Evolutionary conservation across 352 stramenopile species (phyloP), one percentile per base, ranked within the genome.

Genomic region (Pilasporangium apinafurcum): DNA sequence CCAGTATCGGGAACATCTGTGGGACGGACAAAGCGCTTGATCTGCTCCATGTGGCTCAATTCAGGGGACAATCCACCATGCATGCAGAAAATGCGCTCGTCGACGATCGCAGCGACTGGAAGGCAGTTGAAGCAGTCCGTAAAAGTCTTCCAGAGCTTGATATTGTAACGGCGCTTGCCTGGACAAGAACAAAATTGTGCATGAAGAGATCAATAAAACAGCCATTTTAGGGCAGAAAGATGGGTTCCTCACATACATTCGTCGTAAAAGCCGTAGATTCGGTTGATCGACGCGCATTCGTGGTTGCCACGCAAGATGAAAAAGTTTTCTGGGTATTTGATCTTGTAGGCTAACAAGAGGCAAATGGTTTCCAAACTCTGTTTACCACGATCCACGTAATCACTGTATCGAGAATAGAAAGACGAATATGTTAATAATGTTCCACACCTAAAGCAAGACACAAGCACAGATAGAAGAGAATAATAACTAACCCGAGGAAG

Each of bases 41-140:
- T 97, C 68, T 98, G 95, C 48, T 86, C 68, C 41, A 86, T 57
- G 79, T 68, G 91, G 79, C 53, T 81, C 35, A 99, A 78, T 50
- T 98, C 96, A 3, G 96, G 97, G 43, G 86, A 98, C 16, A 98
- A 62, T 6, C 94, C 93, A 25, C 97, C 96, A 62, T 99, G 97
- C 69, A 98, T 98, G 68, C 97, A 99, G 54, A 99, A 98, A 54
- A 99, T 99, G 66, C 98, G 98, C 55, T 99, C 96, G 55, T 99
- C 97, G 37, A 99, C 96, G 40, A 99, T 95, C 0, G 96, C 97
- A 4, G 95, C 94, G 22, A 98, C 95, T 1, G 96, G 96, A 14
- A 99, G 61, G 43, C 73, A 91, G 61, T 82, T 82, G 75, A 95
- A 98, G 37, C 86, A 85, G 56, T 97, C 87, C 10, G 92, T 98